phyloP scores from a whole-genome alignment of 140 eudicot species.

The Ambrosia hybrid region DNA sequence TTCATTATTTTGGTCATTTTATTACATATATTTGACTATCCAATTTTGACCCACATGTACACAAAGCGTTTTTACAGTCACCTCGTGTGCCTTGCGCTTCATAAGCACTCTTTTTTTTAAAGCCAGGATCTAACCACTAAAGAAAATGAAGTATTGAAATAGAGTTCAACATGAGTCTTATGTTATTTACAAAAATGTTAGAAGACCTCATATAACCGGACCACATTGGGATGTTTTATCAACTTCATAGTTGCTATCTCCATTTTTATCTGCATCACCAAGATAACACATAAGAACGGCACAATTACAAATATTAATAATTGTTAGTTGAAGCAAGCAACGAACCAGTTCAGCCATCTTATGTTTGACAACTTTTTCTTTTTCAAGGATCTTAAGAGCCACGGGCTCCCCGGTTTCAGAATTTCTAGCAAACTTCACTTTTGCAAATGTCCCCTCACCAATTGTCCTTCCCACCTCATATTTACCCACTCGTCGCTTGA shows the following conservation, averaged over 20 bases:
- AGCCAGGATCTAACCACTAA: too few species aligned
- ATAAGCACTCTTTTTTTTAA: too few species aligned
- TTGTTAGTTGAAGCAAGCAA: neutral
- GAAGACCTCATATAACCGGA: constrained; percentile 72
- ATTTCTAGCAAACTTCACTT: constrained; percentile 86
- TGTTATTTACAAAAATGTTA: constrained; percentile 24
- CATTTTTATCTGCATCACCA: constrained; percentile 71
- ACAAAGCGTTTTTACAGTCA: too few species aligned
- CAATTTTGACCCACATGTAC: too few species aligned
- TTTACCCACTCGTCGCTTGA: constrained; percentile 83
- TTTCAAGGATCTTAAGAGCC: constrained; percentile 91
- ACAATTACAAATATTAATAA: neutral
- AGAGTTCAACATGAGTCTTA: neutral
- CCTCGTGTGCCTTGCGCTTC: too few species aligned
- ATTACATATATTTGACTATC: too few species aligned
- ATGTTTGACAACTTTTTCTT: constrained; percentile 89
- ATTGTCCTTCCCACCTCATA: constrained; percentile 92
- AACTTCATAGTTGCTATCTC: constrained; percentile 98
- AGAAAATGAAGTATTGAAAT: neutral
- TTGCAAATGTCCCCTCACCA: constrained; percentile 92
- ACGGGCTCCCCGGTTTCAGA: constrained; percentile 78
- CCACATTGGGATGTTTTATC: constrained; percentile 93
- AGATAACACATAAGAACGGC: constrained; percentile 17
- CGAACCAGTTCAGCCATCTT: constrained; percentile 96
- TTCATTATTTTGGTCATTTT: too few species aligned